These are phyloP conservation scores for Zygotorulaspora mrakii DNA, from an alignment of 1,139 yeast genomes.

Conservation along the genomic window DNA sequence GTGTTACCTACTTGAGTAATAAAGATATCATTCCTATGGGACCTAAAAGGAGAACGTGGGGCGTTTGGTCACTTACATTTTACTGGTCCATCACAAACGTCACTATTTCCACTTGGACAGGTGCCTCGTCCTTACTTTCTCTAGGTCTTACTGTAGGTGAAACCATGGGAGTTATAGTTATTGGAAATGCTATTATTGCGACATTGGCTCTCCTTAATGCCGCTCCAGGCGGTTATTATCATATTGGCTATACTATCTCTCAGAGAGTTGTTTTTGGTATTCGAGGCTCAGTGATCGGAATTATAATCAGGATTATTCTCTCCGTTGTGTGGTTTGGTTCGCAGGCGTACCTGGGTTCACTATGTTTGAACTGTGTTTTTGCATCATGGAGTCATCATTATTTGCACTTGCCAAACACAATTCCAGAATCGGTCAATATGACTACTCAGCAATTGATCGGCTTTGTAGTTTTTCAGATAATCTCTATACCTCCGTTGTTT, in stretches of 20 bases:
- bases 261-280: constrained; percentile 37
- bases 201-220: constrained; percentile 30
- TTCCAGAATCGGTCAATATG: constrained; percentile 37
- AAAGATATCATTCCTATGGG: constrained; percentile 37
- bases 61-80: constrained; percentile 33
- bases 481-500: constrained; percentile 29
- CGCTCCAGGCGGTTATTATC: constrained; percentile 34
- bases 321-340: constrained; percentile 39
- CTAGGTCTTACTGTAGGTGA: constrained; percentile 36
- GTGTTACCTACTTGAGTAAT: too few species aligned
- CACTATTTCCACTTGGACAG: constrained; percentile 34
- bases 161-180: constrained; percentile 38
- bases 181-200: constrained; percentile 34
- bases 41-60: constrained; percentile 34
- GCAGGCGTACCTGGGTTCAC: constrained; percentile 40
- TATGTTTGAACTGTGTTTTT: constrained; percentile 36
- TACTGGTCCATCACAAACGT: constrained; percentile 37
- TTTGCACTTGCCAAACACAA: constrained; percentile 38
- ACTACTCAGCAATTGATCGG: constrained; percentile 38
- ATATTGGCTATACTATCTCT: constrained; percentile 36
- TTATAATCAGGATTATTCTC: constrained; percentile 37
- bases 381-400: constrained; percentile 34
- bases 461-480: constrained; percentile 34
- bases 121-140: constrained; percentile 34
- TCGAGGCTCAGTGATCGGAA: constrained; percentile 38